Base-by-base conservation (phyloP, 1,284 basidiomycete genomes). In the Crepidotus sp. region DNA sequence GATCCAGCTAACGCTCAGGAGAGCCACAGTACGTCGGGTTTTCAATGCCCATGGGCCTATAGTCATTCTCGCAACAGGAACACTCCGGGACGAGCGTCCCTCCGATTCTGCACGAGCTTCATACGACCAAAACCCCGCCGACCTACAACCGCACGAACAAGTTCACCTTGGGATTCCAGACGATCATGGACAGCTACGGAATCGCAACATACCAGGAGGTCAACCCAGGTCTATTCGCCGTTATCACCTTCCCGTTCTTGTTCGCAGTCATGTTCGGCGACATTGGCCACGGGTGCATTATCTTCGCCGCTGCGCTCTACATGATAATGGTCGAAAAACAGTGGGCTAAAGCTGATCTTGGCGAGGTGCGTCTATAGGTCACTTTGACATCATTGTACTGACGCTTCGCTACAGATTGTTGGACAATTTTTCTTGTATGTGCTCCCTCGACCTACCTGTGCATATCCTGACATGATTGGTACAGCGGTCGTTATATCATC, bases 251-350 rank as follows among this genome's bases (percentile, higher is more conserved):
- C 76, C 96, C 96, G 0, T 98, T 99, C 80, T 68, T 99, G 57
- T 99, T 98, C 58, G 95, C 94, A 9, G 90, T 98, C 69, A 98
- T 99, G 95, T 99, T 99, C 62, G 96, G 95, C 59, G 95, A 99
- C 64, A 88, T 98, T 60, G 96, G 96, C 8, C 95, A 99, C 65
- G 96, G 92, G 33, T 69, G 82, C 50, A 81, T 98, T 60, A 86
- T 92, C 59, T 74, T 88, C 55, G 59, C 77, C 27, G 76, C 83
- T 17, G 94, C 90, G 2, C 53, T 83, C 6, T 77, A 76, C 50
- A 93, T 98, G 91, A 90, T 96, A 59, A 45, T 85, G 45, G 75
- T 77, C 35, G 96, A 99, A 68, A 80, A 76, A 61, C 83, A 78
- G 61, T 74, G 94, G 58, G 80, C 75, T 13, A 88, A 83, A 61